Percentiles rank a stretch among this genome's conserved stretches.
Conservation (phyloP, 768 basidiomycete species). For the Podaxis sp. region DNA sequence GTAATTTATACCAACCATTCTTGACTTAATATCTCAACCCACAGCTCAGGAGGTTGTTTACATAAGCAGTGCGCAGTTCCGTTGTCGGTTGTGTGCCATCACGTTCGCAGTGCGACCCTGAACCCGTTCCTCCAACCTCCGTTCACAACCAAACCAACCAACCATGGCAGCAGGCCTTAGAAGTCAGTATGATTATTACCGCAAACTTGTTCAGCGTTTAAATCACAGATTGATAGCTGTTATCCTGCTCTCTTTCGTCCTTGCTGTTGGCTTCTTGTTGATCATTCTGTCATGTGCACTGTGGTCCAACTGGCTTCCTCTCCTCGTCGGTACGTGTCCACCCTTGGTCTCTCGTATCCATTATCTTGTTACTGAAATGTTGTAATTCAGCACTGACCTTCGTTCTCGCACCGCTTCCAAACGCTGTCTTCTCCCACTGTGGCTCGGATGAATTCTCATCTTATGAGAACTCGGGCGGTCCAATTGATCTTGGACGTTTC, state of each 20-base stretch:
- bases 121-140: constrained; percentile 12
- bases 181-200: constrained; percentile 45
- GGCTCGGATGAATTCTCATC: constrained; percentile 86
- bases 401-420: constrained; percentile 93
- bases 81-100: not conserved
- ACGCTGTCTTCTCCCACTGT: constrained; percentile 92
- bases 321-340: constrained; percentile 83
- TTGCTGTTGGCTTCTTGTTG: constrained; percentile 96
- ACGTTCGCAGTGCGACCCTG: not conserved
- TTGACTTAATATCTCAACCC: not conserved
- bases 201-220: not conserved
- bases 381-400: constrained; percentile 79
- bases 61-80: not conserved
- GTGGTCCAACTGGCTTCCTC: constrained; percentile 95
- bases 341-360: not conserved
- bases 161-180: constrained; percentile 70
- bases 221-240: constrained; percentile 62
- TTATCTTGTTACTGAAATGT: constrained; percentile 1
- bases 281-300: constrained; percentile 97
- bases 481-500: constrained; percentile 92
- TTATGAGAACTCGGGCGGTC: constrained; percentile 60
- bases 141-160: too few species aligned
- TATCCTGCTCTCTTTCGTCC: constrained; percentile 94
- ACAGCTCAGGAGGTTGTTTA: not conserved
- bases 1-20: constrained; percentile 1